Base-by-base conservation (phyloP, 768 basidiomycete species). In the Pholiota microspora region DNA sequence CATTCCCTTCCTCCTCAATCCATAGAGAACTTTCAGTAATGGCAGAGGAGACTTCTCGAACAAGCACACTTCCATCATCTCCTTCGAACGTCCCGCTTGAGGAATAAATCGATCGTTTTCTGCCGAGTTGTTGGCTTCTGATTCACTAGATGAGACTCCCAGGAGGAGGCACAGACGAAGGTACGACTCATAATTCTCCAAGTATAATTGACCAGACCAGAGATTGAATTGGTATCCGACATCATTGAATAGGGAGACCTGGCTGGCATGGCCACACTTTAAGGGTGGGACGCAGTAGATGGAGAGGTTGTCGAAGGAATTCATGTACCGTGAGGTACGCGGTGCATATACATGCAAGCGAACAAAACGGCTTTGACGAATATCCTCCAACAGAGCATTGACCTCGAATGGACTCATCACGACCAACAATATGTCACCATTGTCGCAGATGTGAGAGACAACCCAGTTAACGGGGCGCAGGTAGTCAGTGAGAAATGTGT, bases 391-490 rank as follows among this genome's bases (percentile, higher is more conserved):
- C 13, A 77, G 65, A 10, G 36, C 40, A 40, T 78, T 67, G 23
- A 63, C 75, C 61, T 80, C 77, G 40, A 45, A 68, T 15, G 58
- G 75, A 60, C 79, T 81, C 51, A 77, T 46, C 12, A 74, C 55
- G 24, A 80, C 67, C 7, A 77, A 21, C 40, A 59, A 2, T 49
- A 25, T 1, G 1, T 45, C 5, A 16, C 59, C 55, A 32, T 40
- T 42, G 1, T 34, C 12, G 8, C 40, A 21, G 34, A 32, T 49
- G 31, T 54, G 54, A 3, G 71, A 72, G 31, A 77, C 32, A 44
- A 81, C 67, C 79, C 80, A 81, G 27, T 75, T 67, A 34, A 77
- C 73, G 0, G 76, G 69, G 7, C 72, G 63, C 24, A 73, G 70
- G 38, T 72, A 69, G 21, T 73, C 68, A 18, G 62, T 65, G 35